phyloP scores from a whole-genome alignment of 2,329 filamentous ascomycete species.

The Aspergillus persii region DNA sequence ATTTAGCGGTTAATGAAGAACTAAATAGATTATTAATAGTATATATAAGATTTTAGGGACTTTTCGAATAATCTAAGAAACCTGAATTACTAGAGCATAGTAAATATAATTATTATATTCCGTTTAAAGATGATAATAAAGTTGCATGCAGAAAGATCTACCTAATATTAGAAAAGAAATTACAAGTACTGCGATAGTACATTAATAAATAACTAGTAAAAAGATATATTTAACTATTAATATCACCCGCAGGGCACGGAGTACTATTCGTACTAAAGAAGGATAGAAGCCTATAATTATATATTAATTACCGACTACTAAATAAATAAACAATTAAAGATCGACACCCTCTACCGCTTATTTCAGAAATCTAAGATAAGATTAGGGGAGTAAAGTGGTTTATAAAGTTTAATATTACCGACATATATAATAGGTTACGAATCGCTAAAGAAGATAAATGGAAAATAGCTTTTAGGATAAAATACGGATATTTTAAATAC shows the following conservation, averaged over 20 bases:
- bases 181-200: not conserved
- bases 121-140: not conserved
- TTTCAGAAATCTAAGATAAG: conserved; percentile 5
- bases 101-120: not conserved
- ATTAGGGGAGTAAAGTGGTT: conserved; percentile 7
- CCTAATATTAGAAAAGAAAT: too few species aligned
- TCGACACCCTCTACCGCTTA: conserved; percentile 1
- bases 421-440: conserved; percentile 18
- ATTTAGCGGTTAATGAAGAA: not conserved
- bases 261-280: conserved; percentile 7
- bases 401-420: conserved; percentile 15
- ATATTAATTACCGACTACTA: not conserved
- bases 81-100: not conserved
- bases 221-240: not conserved
- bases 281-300: not conserved
- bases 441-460: conserved; percentile 28
- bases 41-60: not conserved
- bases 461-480: conserved; percentile 30
- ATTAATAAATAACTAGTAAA: not conserved
- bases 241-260: not conserved
- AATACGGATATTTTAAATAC: conserved; percentile 29
- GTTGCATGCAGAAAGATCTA: too few species aligned
- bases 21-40: not conserved
- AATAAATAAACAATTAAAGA: conserved; percentile 8
- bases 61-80: not conserved